phyloP scores from a whole-genome alignment of 108 stramenopile genomes.

The Cylindrotheca closterium region DNA sequence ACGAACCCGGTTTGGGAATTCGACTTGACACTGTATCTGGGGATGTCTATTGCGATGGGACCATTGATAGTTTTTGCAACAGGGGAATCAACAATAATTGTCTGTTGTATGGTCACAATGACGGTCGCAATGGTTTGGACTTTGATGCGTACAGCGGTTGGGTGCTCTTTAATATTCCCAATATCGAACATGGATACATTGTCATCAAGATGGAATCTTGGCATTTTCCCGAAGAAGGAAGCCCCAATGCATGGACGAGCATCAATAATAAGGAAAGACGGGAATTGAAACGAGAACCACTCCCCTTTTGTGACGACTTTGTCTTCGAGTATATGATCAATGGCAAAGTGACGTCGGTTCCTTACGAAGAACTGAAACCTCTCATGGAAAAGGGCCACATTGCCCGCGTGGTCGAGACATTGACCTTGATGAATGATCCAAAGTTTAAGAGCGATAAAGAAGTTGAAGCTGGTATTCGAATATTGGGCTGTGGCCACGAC shows the following conservation, averaged over 20 bases:
- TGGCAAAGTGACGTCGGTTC: constrained; percentile 40
- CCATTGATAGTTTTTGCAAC: constrained; percentile 48
- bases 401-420: constrained; percentile 31
- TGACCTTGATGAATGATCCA: constrained; percentile 56
- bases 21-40: constrained; percentile 21
- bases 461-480: constrained; percentile 55
- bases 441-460: constrained; percentile 27
- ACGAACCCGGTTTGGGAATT: constrained; percentile 17
- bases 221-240: constrained; percentile 6
- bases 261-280: constrained; percentile 25
- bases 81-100: constrained; percentile 34
- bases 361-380: constrained; percentile 26
- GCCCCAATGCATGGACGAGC: constrained; percentile 12
- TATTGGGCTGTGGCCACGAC: constrained; percentile 39
- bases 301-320: constrained; percentile 43
- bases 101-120: constrained; percentile 69
- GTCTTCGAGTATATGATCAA: constrained; percentile 61
- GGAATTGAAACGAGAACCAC: not conserved
- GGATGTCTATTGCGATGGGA: constrained; percentile 71
- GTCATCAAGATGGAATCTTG: constrained; percentile 47
- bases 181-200: constrained; percentile 58
- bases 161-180: constrained; percentile 50
- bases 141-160: constrained; percentile 63
- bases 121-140: constrained; percentile 50
- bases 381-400: not conserved